These are phyloP conservation scores for Orobanche coerulescens DNA, from an alignment of 257 asterid species.

Conservation along the genomic window DNA sequence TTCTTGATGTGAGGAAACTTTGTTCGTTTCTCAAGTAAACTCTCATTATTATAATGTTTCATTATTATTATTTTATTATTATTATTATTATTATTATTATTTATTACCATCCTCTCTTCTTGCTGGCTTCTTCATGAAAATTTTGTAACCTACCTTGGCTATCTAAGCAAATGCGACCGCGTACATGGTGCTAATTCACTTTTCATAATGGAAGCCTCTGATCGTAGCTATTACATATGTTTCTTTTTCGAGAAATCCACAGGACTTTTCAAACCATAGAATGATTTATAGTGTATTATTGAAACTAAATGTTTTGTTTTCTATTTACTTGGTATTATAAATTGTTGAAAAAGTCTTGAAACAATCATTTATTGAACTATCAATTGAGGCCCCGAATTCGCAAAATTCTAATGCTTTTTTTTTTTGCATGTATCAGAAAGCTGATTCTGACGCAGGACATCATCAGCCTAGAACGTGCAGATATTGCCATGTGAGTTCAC, in stretches of 20 bases:
- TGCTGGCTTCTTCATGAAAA: constrained; percentile 8
- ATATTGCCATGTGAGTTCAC: constrained; percentile 79
- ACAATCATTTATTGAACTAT: neutral
- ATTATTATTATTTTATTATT: too few species aligned
- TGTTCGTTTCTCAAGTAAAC: neutral
- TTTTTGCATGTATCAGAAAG: constrained; percentile 44
- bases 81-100: too few species aligned
- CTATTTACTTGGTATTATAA: too few species aligned
- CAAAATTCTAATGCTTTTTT: constrained; percentile 22
- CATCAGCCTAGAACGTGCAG: constrained; percentile 40
- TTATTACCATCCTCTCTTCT: constrained; percentile 5
- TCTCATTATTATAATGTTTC: neutral
- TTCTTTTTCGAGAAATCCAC: too few species aligned
- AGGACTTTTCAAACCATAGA: too few species aligned
- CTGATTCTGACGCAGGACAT: constrained; percentile 28
- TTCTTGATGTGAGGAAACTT: neutral
- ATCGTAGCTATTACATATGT: too few species aligned
- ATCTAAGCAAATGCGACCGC: neutral
- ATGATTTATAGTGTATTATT: too few species aligned
- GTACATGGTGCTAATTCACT: constrained; percentile 9
- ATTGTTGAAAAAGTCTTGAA: constrained; percentile 1
- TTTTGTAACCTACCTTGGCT: neutral
- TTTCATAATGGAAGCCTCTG: neutral
- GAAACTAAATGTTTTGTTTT: too few species aligned
- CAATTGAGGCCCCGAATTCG: constrained; percentile 8